Evolutionary conservation across 139 green algal species (phyloP), one percentile per base, ranked within the genome.

Genomic region (Axilococcus clingmanii): DNA sequence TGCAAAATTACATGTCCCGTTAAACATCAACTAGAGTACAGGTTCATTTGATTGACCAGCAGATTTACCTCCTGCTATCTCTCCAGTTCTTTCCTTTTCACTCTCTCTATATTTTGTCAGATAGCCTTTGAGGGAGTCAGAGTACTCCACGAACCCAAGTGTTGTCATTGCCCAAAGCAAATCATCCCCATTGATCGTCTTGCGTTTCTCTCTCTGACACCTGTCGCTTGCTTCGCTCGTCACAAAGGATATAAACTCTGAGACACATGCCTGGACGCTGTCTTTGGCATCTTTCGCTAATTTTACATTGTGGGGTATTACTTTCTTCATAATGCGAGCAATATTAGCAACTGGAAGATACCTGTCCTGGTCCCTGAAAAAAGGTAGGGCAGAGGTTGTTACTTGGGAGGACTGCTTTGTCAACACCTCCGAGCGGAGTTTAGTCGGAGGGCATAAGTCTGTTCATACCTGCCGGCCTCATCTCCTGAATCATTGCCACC

Each of bases 261-360:
- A 94, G 0, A 98, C 83, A 62, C 93, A 99, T 62, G 98, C 92
- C 69, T 99, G 91, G n/a, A 97, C 80, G 1, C 82, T 94, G 63
- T 99, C 93, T 61, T 99, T 99, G 3, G 93, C 90, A 44, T 99
- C 93, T 65, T 99, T 99, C 4, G 93, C 89, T 49, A 99, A 96
- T 47, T 99, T 99, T 14, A 88, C 85, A 55, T 93, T 94, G 1
- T 41, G 50, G 4, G 87, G 87, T 27, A 96, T 57, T 0, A 67
- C 65, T 30, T 93, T 93, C 60, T 99, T 99, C 93, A 99, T 99
- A 47, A 98, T 99, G 6, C 93, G 70, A 56, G 75, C 88, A 53
- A 99, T 98, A 74, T 99, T 99, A 12, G 93, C 93, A 30, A 99
- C 95, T 8, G 93, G 93, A 31, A 99, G 64, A 48, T 93, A 98